phyloP scores from a whole-genome alignment of 23 red algal genomes.

The Gracilaria caudata region DNA sequence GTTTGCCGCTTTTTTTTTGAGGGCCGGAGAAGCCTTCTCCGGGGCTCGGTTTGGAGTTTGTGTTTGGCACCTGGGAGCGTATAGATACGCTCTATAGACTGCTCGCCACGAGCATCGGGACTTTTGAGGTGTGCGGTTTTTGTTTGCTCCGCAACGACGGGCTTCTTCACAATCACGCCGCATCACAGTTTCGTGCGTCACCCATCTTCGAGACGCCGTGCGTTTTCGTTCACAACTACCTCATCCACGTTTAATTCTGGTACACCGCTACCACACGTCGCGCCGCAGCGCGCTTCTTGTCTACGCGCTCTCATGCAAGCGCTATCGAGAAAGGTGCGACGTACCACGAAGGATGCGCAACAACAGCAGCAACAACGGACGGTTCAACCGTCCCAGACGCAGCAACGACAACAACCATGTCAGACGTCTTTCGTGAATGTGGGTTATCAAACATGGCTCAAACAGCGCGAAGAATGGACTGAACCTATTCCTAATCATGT shows the following conservation, averaged over 20 bases:
- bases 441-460: slow-evolving; percentile 27
- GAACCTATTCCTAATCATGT: not conserved
- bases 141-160: too few relatives aligned
- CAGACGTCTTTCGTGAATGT: slow-evolving; percentile 15
- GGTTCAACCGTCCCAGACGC: not conserved
- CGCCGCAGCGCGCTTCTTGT: slow-evolving; percentile 22
- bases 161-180: slow-evolving; percentile 9
- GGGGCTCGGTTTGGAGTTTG: too few relatives aligned
- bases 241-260: slow-evolving; percentile 30
- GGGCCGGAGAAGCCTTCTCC: too few relatives aligned
- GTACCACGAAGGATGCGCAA: not conserved
- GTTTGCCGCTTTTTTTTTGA: too few relatives aligned
- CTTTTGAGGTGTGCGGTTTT: too few relatives aligned
- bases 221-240: not conserved
- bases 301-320: slow-evolving; percentile 17
- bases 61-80: too few relatives aligned
- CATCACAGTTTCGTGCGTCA: slow-evolving; percentile 5
- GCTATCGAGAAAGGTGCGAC: slow-evolving; percentile 17
- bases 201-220: not conserved
- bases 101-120: too few relatives aligned
- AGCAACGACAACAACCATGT: not conserved
- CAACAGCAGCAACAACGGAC: not conserved
- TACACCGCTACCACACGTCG: not conserved
- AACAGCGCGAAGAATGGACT: slow-evolving; percentile 40
- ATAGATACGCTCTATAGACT: too few relatives aligned